phyloP scores from a whole-genome alignment of 352 stramenopile species.

The Paralagenidium karlingii region DNA sequence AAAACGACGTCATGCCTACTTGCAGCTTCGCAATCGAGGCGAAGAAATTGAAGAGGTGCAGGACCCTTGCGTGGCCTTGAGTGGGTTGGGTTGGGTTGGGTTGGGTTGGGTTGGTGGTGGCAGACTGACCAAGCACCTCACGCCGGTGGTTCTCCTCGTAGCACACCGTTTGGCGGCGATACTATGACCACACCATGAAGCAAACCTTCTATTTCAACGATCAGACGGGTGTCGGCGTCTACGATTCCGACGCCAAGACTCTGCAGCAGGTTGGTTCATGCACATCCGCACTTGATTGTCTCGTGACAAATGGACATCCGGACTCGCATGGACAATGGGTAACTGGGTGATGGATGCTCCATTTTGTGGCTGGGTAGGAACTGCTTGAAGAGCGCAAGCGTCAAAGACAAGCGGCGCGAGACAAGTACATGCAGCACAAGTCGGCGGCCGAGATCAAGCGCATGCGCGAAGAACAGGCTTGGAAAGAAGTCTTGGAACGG shows the following conservation, averaged over 20 bases:
- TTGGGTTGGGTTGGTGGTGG: too few relatives aligned
- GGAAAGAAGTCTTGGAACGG: slow-evolving; percentile 41
- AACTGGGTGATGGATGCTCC: too few relatives aligned
- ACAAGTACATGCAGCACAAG: background rate
- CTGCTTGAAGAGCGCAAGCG: too few relatives aligned
- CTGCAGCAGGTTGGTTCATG: too few relatives aligned
- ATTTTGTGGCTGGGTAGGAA: too few relatives aligned
- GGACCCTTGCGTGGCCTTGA: too few relatives aligned
- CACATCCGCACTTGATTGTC: too few relatives aligned
- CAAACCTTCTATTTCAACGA: slow-evolving; percentile 62
- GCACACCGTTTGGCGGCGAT: slow-evolving; percentile 34
- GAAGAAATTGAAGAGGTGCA: slow-evolving; percentile 54
- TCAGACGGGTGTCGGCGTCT: slow-evolving; percentile 41
- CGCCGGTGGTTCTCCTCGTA: slow-evolving; percentile 6
- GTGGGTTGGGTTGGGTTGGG: too few relatives aligned
- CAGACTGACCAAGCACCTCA: too few relatives aligned
- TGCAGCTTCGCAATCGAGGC: slow-evolving; percentile 30
- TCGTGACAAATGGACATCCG: slow-evolving; percentile 1
- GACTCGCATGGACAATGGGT: too few relatives aligned
- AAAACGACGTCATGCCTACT: slow-evolving; percentile 35
- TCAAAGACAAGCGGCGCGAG: too few relatives aligned
- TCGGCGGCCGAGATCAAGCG: slow-evolving; percentile 15
- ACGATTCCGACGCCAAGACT: slow-evolving; percentile 35
- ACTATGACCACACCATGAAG: slow-evolving; percentile 34
- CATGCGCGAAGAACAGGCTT: slow-evolving; percentile 48